Evolutionary conservation across 345 rosid species (phyloP), one percentile per base, ranked within the genome.

Genomic region (Erysimum cheiranthoides): DNA sequence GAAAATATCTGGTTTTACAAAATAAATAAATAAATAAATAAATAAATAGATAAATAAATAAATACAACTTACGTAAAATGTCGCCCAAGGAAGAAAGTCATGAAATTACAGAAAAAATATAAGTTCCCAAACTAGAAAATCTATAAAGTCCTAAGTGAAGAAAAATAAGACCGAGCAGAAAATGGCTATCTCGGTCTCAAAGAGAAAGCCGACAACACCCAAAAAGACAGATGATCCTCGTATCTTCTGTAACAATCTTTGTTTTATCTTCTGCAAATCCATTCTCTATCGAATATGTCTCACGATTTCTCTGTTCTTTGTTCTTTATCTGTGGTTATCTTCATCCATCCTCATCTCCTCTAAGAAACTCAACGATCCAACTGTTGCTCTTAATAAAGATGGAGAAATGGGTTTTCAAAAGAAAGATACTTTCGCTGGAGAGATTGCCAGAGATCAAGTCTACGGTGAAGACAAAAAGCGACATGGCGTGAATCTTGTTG

Each of bases 301-400:
- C 10, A 84, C 75, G 1, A 43, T 82, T 43, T 54, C 86, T 57
- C 68, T 84, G 18, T 60, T 87, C 25, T 52, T 73, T 28, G 78
- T 86, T 3, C 18, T 86, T 61, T 79, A 78, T 66, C 27, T 86
- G 0, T 87, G 93, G 89, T 83, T 89, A 32, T 84, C 90, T 50
- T 60, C 85, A 70, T 81, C 83, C 75, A 85, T 89, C 5, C 82
- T 88, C 50, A 82, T 87, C 18, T 91, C 90, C 7, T 87, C 89
- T 2, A 84, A 88, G 46, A 85, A 85, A 74, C 89, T 91, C 79
- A 85, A 51, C 82, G 74, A 85, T 61, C 86, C 31, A 0, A 60
- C 8, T 27, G 36, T 62, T 62, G 34, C 12, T 61, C 18, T 40
- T 40, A 12, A 4, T 40, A 14, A 35, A 59, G 42, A 61, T 40